Conservation (phyloP, 495 filamentous ascomycete species). For the Podospora australis region DNA sequence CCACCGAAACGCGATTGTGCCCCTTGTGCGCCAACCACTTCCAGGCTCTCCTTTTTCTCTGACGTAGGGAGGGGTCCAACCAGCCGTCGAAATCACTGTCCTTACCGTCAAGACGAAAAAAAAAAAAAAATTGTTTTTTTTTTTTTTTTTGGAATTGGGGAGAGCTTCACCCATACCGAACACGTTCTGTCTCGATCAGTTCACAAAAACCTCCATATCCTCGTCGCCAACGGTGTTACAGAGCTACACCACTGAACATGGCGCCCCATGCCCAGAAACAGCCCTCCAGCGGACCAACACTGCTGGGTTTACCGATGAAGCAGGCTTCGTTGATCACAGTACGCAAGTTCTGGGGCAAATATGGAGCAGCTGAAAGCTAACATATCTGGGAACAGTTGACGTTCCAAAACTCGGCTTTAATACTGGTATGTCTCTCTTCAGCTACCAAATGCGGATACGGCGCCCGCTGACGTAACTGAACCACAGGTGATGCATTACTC, state of each 20-base stretch:
- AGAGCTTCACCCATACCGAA: too few relatives aligned
- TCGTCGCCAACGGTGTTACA: not conserved
- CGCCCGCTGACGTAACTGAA: constrained; percentile 9
- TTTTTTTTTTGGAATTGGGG: too few relatives aligned
- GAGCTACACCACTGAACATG: constrained; percentile 23
- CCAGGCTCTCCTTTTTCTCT: too few relatives aligned
- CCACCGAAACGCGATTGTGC: not conserved
- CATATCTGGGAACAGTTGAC: constrained; percentile 50
- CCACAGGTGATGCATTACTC: constrained; percentile 84
- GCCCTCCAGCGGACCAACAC: constrained; percentile 34
- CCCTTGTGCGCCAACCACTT: not conserved
- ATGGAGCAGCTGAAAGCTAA: constrained; percentile 16
- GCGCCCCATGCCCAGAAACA: constrained; percentile 31
- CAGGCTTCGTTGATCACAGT: constrained; percentile 74
- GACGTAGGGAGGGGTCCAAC: too few relatives aligned
- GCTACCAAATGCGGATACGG: too few relatives aligned
- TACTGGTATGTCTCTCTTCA: constrained; percentile 48
- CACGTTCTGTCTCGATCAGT: not conserved
- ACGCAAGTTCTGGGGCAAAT: constrained; percentile 23
- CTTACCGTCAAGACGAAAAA: too few relatives aligned
- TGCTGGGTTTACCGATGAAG: constrained; percentile 66
- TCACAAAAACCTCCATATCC: not conserved
- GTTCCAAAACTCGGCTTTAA: constrained; percentile 72
- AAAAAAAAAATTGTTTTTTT: too few relatives aligned
- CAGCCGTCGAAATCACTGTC: too few relatives aligned